Conservation (phyloP, 2,329 filamentous ascomycete genomes). For the Pseudomassariella vexata region DNA sequence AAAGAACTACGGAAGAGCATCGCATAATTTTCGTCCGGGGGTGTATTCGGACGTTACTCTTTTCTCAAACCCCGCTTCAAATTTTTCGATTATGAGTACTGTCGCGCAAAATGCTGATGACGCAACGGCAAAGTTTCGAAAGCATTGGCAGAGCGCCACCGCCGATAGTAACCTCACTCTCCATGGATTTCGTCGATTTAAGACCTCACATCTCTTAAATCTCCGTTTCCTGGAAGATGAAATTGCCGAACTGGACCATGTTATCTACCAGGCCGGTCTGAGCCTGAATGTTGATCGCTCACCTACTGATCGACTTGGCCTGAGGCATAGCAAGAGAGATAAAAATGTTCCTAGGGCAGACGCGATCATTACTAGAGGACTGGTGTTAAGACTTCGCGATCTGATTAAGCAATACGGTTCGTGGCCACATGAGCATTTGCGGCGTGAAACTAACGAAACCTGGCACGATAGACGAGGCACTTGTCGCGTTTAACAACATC, state of each 20-base stretch:
- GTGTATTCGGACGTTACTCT: too few relatives aligned
- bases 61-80: too few relatives aligned
- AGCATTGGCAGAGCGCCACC: conserved; percentile 16
- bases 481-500: conserved; percentile 16
- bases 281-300: conserved; percentile 14
- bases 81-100: too few relatives aligned
- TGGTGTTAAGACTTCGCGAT: conserved; percentile 9
- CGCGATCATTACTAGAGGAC: conserved; percentile 4
- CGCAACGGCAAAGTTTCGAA: conserved; percentile 7
- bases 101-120: too few relatives aligned
- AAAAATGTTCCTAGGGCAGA: conserved; percentile 5
- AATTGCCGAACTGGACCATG: conserved; percentile 23
- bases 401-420: conserved; percentile 15
- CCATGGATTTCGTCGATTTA: conserved; percentile 22
- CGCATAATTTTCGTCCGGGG: too few relatives aligned
- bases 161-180: conserved; percentile 19
- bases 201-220: conserved; percentile 26
- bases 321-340: conserved; percentile 19
- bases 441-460: not conserved
- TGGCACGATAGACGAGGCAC: conserved; percentile 13
- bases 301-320: conserved; percentile 18
- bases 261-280: conserved; percentile 26
- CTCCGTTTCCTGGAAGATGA: conserved; percentile 20
- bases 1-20: too few relatives aligned
- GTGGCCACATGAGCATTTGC: not conserved